Evolutionary conservation across 2,329 filamentous ascomycete genomes (phyloP), one percentile per base, ranked within the genome.

Genomic region (Cladosporium sp.): DNA sequence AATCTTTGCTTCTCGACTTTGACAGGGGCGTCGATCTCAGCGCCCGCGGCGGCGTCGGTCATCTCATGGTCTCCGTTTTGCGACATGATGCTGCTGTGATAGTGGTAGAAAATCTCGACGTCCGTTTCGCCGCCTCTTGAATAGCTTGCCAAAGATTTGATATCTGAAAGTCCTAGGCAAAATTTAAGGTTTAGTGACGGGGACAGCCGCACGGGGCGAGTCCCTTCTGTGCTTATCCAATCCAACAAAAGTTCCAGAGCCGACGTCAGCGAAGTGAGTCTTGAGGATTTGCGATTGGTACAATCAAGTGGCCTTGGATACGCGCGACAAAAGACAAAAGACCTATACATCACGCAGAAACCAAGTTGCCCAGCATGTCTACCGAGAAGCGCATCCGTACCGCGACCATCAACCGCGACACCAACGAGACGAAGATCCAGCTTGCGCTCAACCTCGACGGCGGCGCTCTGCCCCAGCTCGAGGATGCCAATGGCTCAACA

Each of bases 381-480:
- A 43, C 59, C 55, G 57, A 59, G 42, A 61, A 63, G 46, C 59
- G 62, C 53, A 61, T 70, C 52, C 87, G 92, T 67, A 89, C 85
- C 70, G 84, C 89, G 46, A 82, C 85, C 51, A 76, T 97, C 63
- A 84, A 86, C 59, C 89, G 93, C 69, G 86, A 92, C 72, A 98
- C 93, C 66, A 97, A 97, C 76, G 93, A 98, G 77, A 98, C 93
- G 68, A 95, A 95, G 70, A 95, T 98, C 71, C 85, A 93, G 68
- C 79, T 97, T 58, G 88, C 89, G 37, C 79, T 98, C 63, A 95
- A 93, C 74, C 81, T 98, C 56, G 93, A 98, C 72, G 93, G 93
- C 68, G 93, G 92, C 65, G 78, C 77, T 40, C 71, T 83, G 33
- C 61, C 70, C 22, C 52, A 58, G 11, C 52, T 61, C 44, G 45